phyloP scores from a whole-genome alignment of 2,329 filamentous ascomycete species.

The Paradendryphiella salina region DNA sequence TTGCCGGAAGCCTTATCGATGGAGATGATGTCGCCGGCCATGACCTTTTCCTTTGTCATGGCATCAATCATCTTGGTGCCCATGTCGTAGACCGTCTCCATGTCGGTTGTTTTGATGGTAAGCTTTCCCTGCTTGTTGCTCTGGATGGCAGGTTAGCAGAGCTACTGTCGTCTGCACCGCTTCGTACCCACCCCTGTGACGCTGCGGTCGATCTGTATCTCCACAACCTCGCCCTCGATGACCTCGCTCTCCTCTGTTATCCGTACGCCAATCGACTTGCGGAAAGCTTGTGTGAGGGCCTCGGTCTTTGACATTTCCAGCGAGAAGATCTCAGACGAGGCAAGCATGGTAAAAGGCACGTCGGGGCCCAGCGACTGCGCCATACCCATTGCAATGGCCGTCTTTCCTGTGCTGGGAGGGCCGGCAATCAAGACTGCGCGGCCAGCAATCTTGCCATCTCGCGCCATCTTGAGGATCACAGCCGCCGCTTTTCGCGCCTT shows the following conservation, averaged over 20 bases:
- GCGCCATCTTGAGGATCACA: slow-evolving; percentile 97
- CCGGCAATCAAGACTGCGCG: slow-evolving; percentile 93
- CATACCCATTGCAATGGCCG: slow-evolving; percentile 98
- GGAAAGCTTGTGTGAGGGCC: slow-evolving; percentile 96
- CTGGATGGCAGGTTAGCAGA: slow-evolving; percentile 40
- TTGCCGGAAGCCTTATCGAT: slow-evolving; percentile 99
- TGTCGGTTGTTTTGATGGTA: slow-evolving; percentile 98
- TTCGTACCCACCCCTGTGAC: slow-evolving; percentile 72
- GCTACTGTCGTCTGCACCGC: neutral
- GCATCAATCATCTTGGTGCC: slow-evolving; percentile 99
- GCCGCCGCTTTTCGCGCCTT: slow-evolving; percentile 96
- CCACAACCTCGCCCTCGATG: slow-evolving; percentile 97
- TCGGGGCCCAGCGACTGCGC: slow-evolving; percentile 91
- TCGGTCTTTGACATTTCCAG: slow-evolving; percentile 99
- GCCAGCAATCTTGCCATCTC: slow-evolving; percentile 97
- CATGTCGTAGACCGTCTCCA: slow-evolving; percentile 99
- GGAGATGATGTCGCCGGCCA: slow-evolving; percentile 97
- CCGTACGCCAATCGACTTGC: slow-evolving; percentile 94
- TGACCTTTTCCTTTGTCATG: slow-evolving; percentile 99
- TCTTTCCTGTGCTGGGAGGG: slow-evolving; percentile 96
- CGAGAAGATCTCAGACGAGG: slow-evolving; percentile 96
- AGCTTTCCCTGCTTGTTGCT: slow-evolving; percentile 98
- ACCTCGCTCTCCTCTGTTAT: slow-evolving; percentile 99
- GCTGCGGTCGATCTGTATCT: slow-evolving; percentile 97
- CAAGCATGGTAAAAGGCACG: slow-evolving; percentile 94